Base-by-base conservation (phyloP, 2,329 filamentous ascomycete genomes). In the Pestalotiopsis sp. region DNA sequence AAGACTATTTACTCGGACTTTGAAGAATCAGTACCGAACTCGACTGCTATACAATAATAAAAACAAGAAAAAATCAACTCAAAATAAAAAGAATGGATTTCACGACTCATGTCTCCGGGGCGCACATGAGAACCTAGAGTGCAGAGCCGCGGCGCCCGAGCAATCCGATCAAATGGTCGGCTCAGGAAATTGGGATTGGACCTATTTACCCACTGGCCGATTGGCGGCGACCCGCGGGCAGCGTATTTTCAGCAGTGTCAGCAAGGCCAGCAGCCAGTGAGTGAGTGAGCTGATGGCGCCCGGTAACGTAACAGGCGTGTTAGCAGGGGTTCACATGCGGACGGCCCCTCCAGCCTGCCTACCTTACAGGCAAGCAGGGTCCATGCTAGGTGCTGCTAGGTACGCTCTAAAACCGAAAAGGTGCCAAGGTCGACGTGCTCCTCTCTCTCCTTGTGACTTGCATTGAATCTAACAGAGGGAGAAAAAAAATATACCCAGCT, bases 391-490 rank as follows among this genome's bases (percentile, higher is more conserved):
- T 52, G 45, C 45, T 52, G 45, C 45, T 52, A 52, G 45, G 45
- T 52, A 52, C 45, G 17, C 45, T 52, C 45, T 52, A 52, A 36
- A 36, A 52, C 45, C 45, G 31, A 36, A 36, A 52, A 52, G 45
- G 45, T 20, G 20, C 45, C 6, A n/a, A 52, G 45, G 45, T 6
- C 20, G 20, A 20, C 17, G 20, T 52, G 20, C 45, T n/a, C 45
- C 17, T 64, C 39, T 64, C 41, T 49, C 49, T 64, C 38, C 49
- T 65, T 23, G n/a, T 65, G 45, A 52, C 38, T 52, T 55, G 23
- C 59, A 62, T 66, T 59, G 57, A 52, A 52, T n/a, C 45, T 52
- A 20, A 20, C 45, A 20, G 41, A 23, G 45, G 45, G 7, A 23
- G 20, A 60, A 60, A 60, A 60, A 27, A 25, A 36, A 36, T 52